Evolutionary conservation across 1,139 yeast genomes (phyloP).

Genomic region (Geotrichum europaeum): DNA sequence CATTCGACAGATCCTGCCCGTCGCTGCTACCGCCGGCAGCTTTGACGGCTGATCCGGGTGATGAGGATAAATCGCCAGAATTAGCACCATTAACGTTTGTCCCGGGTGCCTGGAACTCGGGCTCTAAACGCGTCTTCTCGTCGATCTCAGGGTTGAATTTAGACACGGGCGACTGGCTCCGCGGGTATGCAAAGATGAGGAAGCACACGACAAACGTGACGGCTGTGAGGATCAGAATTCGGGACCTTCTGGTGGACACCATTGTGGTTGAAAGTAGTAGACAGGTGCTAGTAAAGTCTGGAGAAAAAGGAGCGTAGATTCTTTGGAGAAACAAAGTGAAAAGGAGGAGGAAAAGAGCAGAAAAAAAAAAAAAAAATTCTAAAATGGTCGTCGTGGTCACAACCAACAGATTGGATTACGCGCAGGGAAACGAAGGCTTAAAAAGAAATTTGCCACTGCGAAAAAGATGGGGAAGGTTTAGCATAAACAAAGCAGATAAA

Average conservation of each 20-base stretch:
- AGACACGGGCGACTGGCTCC: conserved; percentile 21
- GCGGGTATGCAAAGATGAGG: conserved; percentile 26
- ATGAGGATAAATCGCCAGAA: not conserved
- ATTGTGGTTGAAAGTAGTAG: conserved; percentile 14
- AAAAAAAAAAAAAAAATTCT: not conserved
- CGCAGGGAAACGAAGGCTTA: not conserved
- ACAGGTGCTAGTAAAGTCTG: not conserved
- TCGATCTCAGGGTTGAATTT: conserved; percentile 24
- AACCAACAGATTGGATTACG: not conserved
- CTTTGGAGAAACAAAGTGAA: conserved; percentile 4
- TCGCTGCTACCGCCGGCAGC: conserved; percentile 5
- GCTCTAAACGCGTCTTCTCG: conserved; percentile 24
- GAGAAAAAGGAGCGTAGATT: not conserved
- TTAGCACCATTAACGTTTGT: not conserved
- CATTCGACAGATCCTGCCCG: conserved; percentile 27
- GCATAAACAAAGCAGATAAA: not conserved
- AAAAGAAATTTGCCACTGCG: not conserved
- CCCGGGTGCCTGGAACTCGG: conserved; percentile 19
- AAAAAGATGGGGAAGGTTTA: not conserved
- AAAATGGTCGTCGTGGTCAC: conserved; percentile 3
- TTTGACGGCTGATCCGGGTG: not conserved
- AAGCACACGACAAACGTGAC: conserved; percentile 27
- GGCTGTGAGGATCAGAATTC: conserved; percentile 27
- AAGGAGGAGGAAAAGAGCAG: conserved; percentile 10
- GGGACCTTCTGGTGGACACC: conserved; percentile 29